Evolutionary conservation across 257 asterid species (phyloP), one percentile per base, ranked within the genome.

Genomic region (Solanum gandarillasii): DNA sequence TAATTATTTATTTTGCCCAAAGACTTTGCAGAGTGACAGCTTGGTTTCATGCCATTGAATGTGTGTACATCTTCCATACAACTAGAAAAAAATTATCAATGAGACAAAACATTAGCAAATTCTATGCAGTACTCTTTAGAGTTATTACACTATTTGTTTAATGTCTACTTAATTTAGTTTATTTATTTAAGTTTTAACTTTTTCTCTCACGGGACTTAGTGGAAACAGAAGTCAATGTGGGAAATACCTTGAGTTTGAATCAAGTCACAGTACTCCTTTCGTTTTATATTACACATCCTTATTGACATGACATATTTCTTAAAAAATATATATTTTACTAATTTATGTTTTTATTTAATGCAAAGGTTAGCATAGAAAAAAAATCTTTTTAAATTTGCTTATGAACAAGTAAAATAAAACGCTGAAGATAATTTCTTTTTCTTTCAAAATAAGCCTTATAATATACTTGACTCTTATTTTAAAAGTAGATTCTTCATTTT

Each of bases 1-100:
- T 73, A 87, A 91, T 84, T 38, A 90, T 89, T 71, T 87, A 9
- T 12, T 58, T 46, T 46, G 39, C 5, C 68, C 85, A 48, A 60
- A 76, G 71, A 43, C 73, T 23, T 75, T 90, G 78, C 89, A 87
- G 90, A 75, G 89, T 86, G 93, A 93, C 93, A 93, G 92, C 91
- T 83, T 89, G 84, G 72, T 72, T 88, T 87, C 86, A 16, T 88
- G 93, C 88, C 92, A 68, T 87, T 87, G 87, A 92, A 78, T 90
- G 92, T 89, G 67, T 90, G 91, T 46, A 87, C 89, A 70, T 72
- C 75, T 87, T 72, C 90, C 46, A 89, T 60, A 36, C 71, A 78
- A 31, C 89, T 85, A 84, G 85, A 88, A 92, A 55, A 87, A 90
- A 73, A 86, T 86, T 27, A 85, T 41, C 25, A 60, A 52, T 88